Percentiles rank a stretch among this genome's conserved stretches.
Conservation (phyloP, 192 early-diverging fungal species). For the Backusella australiensis region DNA sequence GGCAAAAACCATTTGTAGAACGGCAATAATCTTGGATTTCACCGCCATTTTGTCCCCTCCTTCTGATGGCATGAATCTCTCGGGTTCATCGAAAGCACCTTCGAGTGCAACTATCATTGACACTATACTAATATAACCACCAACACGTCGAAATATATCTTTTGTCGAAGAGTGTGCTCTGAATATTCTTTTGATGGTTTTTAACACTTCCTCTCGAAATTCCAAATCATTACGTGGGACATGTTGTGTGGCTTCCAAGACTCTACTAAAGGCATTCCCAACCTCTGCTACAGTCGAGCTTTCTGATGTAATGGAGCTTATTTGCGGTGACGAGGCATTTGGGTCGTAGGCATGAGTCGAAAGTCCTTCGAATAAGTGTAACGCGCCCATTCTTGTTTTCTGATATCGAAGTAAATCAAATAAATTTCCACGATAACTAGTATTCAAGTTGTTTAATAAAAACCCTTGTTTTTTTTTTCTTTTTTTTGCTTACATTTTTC, state of each 20-base stretch:
- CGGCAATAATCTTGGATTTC: slow-evolving; percentile 37
- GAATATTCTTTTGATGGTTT: slow-evolving; percentile 48
- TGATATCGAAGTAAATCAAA: slow-evolving; percentile 54
- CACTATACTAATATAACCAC: slow-evolving; percentile 60
- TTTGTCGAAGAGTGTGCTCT: slow-evolving; percentile 43
- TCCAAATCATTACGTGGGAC: slow-evolving; percentile 50
- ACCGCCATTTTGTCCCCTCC: slow-evolving; percentile 15
- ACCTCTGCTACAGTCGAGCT: slow-evolving; percentile 15
- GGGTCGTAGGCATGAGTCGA: slow-evolving; percentile 43
- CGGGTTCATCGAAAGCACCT: slow-evolving; percentile 37
- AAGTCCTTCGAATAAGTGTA: slow-evolving; percentile 47
- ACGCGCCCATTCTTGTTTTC: slow-evolving; percentile 49
- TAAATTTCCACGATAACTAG: slow-evolving; percentile 50
- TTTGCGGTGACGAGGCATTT: background rate
- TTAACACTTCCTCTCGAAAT: slow-evolving; percentile 57
- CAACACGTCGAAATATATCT: slow-evolving; percentile 55
- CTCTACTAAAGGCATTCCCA: slow-evolving; percentile 49
- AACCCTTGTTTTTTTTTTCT: background rate
- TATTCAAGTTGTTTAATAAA: background rate
- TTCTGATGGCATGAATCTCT: background rate
- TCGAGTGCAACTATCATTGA: slow-evolving; percentile 57
- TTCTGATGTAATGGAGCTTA: background rate
- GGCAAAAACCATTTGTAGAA: slow-evolving; percentile 43
- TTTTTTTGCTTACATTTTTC: slow-evolving; percentile 42
- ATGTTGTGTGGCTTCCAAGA: slow-evolving; percentile 59